phyloP scores from a whole-genome alignment of 225 moss, liverwort and hornwort species.

The Pseudisothecium myosuroides region DNA sequence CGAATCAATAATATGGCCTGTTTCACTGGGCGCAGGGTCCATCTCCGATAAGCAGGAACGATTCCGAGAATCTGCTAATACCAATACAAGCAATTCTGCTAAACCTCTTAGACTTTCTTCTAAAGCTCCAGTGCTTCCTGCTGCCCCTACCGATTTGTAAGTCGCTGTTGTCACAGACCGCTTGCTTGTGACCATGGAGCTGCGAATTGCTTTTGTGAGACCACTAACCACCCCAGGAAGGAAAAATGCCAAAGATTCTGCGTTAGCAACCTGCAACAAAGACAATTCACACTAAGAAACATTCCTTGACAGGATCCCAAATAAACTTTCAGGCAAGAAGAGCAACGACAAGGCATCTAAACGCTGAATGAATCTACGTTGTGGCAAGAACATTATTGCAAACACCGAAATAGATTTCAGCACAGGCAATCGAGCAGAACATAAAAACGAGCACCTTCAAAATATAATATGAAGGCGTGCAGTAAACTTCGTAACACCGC shows the following conservation, averaged over 20 bases:
- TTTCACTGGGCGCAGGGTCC: neutral
- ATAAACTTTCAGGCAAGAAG: neutral
- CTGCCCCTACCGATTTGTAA: slow-evolving; percentile 78
- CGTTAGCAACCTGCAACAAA: slow-evolving; percentile 82
- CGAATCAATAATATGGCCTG: neutral
- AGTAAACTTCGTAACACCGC: neutral
- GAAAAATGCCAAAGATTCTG: slow-evolving; percentile 93
- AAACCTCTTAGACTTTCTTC: slow-evolving; percentile 78
- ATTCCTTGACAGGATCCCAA: neutral
- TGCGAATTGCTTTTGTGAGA: slow-evolving; percentile 57
- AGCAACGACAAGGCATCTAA: neutral
- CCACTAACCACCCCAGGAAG: slow-evolving; percentile 87
- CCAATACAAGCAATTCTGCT: slow-evolving; percentile 61
- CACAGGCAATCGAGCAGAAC: neutral
- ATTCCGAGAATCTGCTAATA: slow-evolving; percentile 67
- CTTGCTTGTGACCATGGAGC: slow-evolving; percentile 53
- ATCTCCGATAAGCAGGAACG: slow-evolving; percentile 15
- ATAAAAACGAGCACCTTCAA: neutral
- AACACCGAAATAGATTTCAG: neutral
- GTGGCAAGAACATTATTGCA: neutral
- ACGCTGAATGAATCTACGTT: neutral
- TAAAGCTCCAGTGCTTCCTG: slow-evolving; percentile 83
- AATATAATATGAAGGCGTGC: neutral
- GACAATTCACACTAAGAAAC: slow-evolving; percentile 18
- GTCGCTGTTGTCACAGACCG: slow-evolving; percentile 34